A percentile compares a stretch with the other conserved stretches of the same genome.
These are phyloP conservation scores for Wickerhamiella occidentalis DNA, from an alignment of 805 yeast genomes.

Conservation along the genomic window DNA sequence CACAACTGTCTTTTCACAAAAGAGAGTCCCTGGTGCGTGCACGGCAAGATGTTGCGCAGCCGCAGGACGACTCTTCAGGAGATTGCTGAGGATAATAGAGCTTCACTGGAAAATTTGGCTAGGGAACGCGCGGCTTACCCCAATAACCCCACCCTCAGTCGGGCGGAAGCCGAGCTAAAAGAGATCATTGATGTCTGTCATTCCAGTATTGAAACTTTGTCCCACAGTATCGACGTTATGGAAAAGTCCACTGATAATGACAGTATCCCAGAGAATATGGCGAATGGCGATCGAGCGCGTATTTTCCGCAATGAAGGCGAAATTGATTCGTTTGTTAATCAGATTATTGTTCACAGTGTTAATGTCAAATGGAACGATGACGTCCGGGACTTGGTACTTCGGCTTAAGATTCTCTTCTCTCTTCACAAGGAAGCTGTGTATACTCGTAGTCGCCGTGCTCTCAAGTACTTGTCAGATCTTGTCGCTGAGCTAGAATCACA, in stretches of 20 bases:
- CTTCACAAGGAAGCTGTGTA: constrained; percentile 34
- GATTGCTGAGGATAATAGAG: constrained; percentile 25
- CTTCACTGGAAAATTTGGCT: constrained; percentile 25
- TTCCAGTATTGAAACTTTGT: not conserved
- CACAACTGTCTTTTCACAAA: constrained; percentile 47
- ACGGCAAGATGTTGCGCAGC: constrained; percentile 21
- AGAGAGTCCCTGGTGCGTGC: constrained; percentile 24
- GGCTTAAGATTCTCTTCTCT: constrained; percentile 42
- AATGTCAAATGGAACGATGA: constrained; percentile 68
- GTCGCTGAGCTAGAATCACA: constrained; percentile 29
- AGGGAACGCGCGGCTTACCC: not conserved
- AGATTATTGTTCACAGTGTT: constrained; percentile 61
- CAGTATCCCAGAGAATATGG: not conserved
- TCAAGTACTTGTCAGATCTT: constrained; percentile 40
- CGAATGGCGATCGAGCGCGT: not conserved
- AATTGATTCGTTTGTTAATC: constrained; percentile 40
- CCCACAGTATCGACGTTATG: not conserved
- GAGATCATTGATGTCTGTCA: constrained; percentile 5
- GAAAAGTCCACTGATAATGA: not conserved
- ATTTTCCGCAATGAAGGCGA: not conserved
- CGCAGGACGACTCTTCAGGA: constrained; percentile 25
- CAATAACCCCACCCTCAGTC: not conserved
- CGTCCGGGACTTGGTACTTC: constrained; percentile 49
- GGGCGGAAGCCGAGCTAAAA: constrained; percentile 5
- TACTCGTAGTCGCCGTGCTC: constrained; percentile 38